Percentiles rank a stretch among this genome's conserved stretches.
phyloP scores from a whole-genome alignment of 2,329 filamentous ascomycete species.

The Paraconiothyrium sp. region DNA sequence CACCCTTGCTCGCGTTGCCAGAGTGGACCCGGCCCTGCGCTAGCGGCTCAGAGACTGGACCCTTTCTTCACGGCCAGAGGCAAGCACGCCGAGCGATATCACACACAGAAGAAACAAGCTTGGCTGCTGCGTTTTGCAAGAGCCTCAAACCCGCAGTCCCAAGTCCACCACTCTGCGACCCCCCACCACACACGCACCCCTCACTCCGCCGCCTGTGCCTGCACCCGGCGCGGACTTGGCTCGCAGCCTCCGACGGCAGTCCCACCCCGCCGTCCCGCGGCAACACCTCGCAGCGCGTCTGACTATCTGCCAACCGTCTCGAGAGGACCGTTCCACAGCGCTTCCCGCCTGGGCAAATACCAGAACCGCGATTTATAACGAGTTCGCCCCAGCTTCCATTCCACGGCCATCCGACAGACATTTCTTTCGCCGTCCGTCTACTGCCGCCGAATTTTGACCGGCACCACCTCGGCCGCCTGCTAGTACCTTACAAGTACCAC shows the following conservation, averaged over 20 bases:
- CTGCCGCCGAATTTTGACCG: conserved; percentile 13
- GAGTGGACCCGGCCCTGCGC: conserved; percentile 6
- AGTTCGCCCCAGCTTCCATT: conserved; percentile 12
- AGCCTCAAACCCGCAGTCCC: conserved; percentile 8
- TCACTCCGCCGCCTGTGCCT: not conserved
- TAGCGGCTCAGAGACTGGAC: not conserved
- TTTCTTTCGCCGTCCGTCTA: conserved; percentile 1
- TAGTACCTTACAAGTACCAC: not conserved
- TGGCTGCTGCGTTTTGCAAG: conserved; percentile 10
- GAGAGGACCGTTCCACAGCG: not conserved
- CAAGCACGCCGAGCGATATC: not conserved
- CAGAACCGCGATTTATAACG: not conserved
- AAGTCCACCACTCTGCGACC: conserved; percentile 4
- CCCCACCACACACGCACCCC: not conserved
- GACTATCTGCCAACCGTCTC: not conserved
- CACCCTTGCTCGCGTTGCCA: conserved; percentile 1
- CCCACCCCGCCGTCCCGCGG: conserved; percentile 4
- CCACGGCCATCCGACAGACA: not conserved
- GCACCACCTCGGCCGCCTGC: not conserved
- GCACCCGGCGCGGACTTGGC: conserved; percentile 9
- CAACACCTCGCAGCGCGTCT: not conserved
- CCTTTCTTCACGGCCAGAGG: conserved; percentile 1
- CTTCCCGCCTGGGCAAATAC: conserved; percentile 10
- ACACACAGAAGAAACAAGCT: conserved; percentile 11
- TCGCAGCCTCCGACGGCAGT: not conserved